phyloP scores from a whole-genome alignment of 176 grass and related monocot species.

The Carex parvula region DNA sequence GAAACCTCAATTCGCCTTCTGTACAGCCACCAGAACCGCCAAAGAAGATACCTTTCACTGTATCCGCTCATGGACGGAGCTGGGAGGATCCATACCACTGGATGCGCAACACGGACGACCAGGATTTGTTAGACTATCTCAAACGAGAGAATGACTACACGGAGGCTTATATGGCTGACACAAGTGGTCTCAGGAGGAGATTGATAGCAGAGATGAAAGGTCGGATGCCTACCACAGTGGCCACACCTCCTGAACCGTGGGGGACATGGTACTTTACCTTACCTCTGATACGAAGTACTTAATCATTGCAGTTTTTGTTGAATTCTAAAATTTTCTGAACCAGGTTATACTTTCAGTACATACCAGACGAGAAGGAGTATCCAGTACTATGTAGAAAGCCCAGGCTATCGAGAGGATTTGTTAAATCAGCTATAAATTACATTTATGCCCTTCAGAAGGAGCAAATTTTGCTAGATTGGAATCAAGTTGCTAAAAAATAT shows the following conservation, averaged over 20 bases:
- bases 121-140: conserved; percentile 52
- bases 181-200: conserved; percentile 39
- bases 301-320: neutral
- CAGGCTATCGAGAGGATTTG: conserved; percentile 35
- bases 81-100: conserved; percentile 90
- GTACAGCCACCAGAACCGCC: conserved; percentile 34
- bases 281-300: neutral
- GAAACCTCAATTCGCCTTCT: neutral
- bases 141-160: conserved; percentile 63
- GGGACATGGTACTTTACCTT: conserved; percentile 54
- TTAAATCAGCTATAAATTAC: conserved; percentile 44
- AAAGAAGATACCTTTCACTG: conserved; percentile 75
- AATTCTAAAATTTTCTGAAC: conserved; percentile 10
- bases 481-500: conserved; percentile 62
- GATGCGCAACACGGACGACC: conserved; percentile 78
- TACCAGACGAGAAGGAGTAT: conserved; percentile 81
- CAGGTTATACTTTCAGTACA: conserved; percentile 84
- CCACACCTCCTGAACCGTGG: conserved; percentile 69
- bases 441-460: conserved; percentile 47
- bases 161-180: conserved; percentile 57
- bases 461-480: conserved; percentile 81
- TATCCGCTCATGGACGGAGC: conserved; percentile 54
- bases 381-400: conserved; percentile 64
- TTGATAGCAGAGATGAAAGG: conserved; percentile 69
- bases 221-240: conserved; percentile 46